Evolutionary conservation across 1,284 basidiomycete genomes (phyloP).

Genomic region (Phellinidium pouzarii): DNA sequence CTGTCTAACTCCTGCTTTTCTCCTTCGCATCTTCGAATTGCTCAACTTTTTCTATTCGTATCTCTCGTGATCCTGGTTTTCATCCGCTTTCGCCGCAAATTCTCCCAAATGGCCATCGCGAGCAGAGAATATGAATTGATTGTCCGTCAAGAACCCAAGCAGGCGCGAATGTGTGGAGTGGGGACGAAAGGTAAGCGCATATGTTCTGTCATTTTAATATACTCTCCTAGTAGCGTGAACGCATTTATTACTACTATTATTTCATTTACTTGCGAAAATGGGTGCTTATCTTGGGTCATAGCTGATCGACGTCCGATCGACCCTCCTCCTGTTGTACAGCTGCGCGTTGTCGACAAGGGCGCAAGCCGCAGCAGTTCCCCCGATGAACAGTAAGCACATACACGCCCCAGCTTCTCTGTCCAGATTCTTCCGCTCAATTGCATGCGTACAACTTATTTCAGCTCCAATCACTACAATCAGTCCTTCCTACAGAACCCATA

Average conservation of each 20-base stretch:
- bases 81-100: conserved; percentile 1
- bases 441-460: neutral
- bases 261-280: neutral
- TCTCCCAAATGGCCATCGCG: conserved; percentile 1
- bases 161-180: conserved; percentile 88
- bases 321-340: conserved; percentile 93
- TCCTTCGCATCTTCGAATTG: neutral
- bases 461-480: conserved; percentile 31
- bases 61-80: conserved; percentile 1
- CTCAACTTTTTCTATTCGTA: neutral
- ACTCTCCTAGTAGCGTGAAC: no score
- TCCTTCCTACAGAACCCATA: conserved; percentile 83
- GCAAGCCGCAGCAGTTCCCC: conserved; percentile 28
- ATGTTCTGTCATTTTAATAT: no score
- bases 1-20: neutral
- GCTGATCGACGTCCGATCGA: conserved; percentile 92
- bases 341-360: conserved; percentile 77
- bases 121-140: conserved; percentile 76
- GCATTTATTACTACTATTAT: conserved; percentile 9
- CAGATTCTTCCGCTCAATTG: neutral
- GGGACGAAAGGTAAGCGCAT: conserved; percentile 65
- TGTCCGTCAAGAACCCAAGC: conserved; percentile 84
- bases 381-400: conserved; percentile 19
- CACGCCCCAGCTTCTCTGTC: conserved; percentile 15
- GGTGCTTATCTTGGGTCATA: conserved; percentile 26